Conservation (phyloP, 2,329 filamentous ascomycete genomes). For the Magnaporthales sp. region DNA sequence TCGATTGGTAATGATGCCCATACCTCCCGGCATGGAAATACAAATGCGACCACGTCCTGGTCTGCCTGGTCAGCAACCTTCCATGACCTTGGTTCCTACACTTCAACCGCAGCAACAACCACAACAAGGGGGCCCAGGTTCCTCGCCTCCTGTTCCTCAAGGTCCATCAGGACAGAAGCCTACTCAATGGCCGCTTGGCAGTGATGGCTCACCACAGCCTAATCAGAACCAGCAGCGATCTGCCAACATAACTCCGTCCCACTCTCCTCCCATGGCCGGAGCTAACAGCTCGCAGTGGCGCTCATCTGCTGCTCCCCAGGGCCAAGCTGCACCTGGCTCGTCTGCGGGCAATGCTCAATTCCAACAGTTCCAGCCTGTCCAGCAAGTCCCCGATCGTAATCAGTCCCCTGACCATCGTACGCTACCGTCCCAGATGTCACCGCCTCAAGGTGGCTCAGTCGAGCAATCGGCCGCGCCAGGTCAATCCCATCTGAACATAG, state of each 20-base stretch:
- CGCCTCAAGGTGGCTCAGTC: not conserved
- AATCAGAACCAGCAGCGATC: not conserved
- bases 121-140: not conserved
- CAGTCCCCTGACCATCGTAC: slow-evolving; percentile 7
- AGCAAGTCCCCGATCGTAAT: slow-evolving; percentile 5
- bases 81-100: not conserved
- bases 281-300: not conserved
- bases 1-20: not conserved
- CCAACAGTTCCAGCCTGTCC: slow-evolving; percentile 6
- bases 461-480: not conserved
- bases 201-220: not conserved
- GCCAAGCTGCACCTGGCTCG: not conserved
- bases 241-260: not conserved
- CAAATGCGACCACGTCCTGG: not conserved
- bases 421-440: slow-evolving; percentile 3
- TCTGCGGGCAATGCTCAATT: not conserved
- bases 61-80: slow-evolving; percentile 3
- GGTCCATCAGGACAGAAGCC: not conserved
- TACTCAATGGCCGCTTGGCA: not conserved
- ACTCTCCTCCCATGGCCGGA: not conserved
- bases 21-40: not conserved
- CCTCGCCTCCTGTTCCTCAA: not conserved
- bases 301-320: not conserved
- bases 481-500: not conserved
- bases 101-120: slow-evolving; percentile 7